Conservation (phyloP, 2,329 filamentous ascomycete genomes). For the Verticillium klebahnii region DNA sequence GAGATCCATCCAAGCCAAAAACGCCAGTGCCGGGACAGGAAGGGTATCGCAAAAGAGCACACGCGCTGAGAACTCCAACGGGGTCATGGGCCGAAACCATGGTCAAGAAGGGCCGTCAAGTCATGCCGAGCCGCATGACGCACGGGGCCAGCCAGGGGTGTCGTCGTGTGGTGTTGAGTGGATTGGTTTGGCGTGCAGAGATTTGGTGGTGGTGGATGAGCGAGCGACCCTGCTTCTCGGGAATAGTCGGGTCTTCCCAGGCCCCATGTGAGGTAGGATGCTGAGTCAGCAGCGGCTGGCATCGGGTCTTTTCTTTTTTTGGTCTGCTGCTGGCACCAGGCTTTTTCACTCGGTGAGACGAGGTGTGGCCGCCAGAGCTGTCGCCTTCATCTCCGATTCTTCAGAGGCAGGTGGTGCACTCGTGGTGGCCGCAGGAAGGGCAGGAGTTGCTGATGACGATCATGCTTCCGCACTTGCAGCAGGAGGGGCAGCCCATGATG, state of each 20-base stretch:
- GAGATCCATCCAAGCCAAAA: neutral
- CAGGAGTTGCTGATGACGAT: conserved; percentile 54
- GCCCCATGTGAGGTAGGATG: neutral
- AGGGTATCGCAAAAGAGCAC: neutral
- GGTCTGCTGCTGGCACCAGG: neutral
- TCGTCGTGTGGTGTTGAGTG: neutral
- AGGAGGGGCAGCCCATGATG: conserved; percentile 45
- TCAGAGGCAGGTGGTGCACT: conserved; percentile 42
- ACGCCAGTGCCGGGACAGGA: neutral
- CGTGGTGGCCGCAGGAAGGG: conserved; percentile 43
- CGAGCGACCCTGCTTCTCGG: neutral
- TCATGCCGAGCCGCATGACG: neutral
- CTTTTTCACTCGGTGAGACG: neutral
- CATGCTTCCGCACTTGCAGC: conserved; percentile 51
- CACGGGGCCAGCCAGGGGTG: neutral
- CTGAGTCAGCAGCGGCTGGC: neutral
- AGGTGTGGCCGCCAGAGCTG: neutral
- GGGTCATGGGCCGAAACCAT: neutral
- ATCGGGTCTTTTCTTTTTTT: neutral
- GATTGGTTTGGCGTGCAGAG: neutral
- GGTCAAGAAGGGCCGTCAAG: neutral
- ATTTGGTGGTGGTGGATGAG: neutral
- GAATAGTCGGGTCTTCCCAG: neutral
- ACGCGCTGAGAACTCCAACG: neutral
- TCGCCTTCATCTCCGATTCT: neutral